Percentiles rank a stretch among this genome's conserved stretches.
Conservation (phyloP, 345 rosid genomes). For the Mangifera indica region DNA sequence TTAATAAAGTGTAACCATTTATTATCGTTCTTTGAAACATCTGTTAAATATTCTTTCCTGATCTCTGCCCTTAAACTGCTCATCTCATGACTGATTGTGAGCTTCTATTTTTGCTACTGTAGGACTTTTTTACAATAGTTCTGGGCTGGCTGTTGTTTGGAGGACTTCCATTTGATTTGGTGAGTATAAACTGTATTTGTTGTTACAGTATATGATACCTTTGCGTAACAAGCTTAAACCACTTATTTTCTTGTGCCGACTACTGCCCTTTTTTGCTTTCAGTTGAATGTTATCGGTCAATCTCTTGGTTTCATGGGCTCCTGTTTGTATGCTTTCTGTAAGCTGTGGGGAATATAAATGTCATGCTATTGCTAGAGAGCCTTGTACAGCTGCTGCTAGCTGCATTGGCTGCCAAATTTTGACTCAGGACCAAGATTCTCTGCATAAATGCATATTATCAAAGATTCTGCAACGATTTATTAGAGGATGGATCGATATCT, state of each 20-base stretch:
- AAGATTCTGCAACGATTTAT: neutral
- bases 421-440: neutral
- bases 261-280: constrained; percentile 17
- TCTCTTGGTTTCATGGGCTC: constrained; percentile 58
- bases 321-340: constrained; percentile 53
- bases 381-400: neutral
- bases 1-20: neutral
- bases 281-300: constrained; percentile 57
- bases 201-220: neutral
- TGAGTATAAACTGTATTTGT: constrained; percentile 24
- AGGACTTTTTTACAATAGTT: constrained; percentile 72
- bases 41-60: neutral
- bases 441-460: neutral
- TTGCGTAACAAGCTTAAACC: neutral
- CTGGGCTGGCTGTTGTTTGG: constrained; percentile 78
- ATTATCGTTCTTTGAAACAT: neutral
- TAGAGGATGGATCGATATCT: neutral
- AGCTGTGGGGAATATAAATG: constrained; percentile 38
- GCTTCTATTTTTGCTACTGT: constrained; percentile 14
- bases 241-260: neutral
- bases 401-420: constrained; percentile 19
- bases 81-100: constrained; percentile 4
- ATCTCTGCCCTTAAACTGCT: neutral
- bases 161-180: constrained; percentile 69
- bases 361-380: constrained; percentile 5